Conservation (phyloP, 139 green algal species). For the Chlorella sp. region DNA sequence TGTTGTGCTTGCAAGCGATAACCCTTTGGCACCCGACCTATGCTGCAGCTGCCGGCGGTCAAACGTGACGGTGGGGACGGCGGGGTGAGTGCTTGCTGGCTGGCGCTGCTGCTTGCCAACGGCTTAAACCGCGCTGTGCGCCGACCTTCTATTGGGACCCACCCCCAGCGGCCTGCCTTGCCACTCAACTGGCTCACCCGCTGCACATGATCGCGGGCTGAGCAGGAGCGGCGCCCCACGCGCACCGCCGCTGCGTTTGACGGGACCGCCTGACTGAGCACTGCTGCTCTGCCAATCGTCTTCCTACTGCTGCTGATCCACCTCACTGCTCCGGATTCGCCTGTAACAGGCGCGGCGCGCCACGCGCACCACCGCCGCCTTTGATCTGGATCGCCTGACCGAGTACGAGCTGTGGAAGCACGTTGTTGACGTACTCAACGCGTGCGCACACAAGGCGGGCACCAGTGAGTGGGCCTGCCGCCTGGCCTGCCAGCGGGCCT, state of each 20-base stretch:
- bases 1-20: background rate
- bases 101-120: background rate
- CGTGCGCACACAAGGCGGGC: background rate
- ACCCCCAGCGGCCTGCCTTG: too few relatives aligned
- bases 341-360: background rate
- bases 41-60: conserved; percentile 1
- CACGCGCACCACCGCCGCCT: background rate
- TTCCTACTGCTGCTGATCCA: background rate
- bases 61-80: background rate
- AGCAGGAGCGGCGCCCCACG: background rate
- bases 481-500: too few relatives aligned
- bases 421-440: background rate
- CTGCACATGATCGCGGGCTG: too few relatives aligned
- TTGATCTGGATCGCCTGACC: conserved; percentile 19
- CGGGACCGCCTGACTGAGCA: background rate
- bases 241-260: background rate
- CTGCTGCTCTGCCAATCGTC: background rate
- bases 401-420: conserved; percentile 31
- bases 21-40: background rate
- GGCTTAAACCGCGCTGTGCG: too few relatives aligned
- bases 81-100: background rate
- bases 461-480: background rate
- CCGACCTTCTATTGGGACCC: too few relatives aligned
- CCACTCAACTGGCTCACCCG: too few relatives aligned
- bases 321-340: background rate